These are phyloP conservation scores for Penicillium hesseltinei DNA, from an alignment of 2,329 filamentous ascomycete genomes.

Conservation along the genomic window DNA sequence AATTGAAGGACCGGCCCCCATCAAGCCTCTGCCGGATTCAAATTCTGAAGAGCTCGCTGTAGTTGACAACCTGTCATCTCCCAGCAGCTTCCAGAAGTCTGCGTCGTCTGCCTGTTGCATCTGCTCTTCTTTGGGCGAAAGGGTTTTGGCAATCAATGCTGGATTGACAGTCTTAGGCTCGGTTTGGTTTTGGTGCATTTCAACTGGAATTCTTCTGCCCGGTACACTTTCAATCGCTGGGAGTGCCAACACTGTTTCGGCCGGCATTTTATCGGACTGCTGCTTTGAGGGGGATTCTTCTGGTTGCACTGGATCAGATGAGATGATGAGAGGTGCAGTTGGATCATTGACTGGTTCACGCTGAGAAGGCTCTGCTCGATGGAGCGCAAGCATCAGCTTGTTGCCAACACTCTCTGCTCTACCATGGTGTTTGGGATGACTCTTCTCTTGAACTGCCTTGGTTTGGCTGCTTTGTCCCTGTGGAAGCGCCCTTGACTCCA, in stretches of 20 bases:
- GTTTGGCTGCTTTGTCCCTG: neutral
- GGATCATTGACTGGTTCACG: neutral
- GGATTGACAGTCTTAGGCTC: neutral
- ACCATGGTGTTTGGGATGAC: neutral
- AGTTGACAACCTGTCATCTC: neutral
- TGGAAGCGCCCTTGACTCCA: neutral
- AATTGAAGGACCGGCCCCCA: slow-evolving; percentile 1
- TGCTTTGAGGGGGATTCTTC: neutral
- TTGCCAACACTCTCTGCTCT: slow-evolving; percentile 6
- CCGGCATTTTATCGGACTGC: neutral
- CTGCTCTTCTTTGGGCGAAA: neutral
- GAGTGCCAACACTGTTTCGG: too few relatives aligned
- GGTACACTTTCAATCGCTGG: neutral
- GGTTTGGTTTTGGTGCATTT: neutral
- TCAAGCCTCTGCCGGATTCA: slow-evolving; percentile 1
- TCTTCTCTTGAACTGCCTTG: neutral
- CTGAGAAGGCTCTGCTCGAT: neutral
- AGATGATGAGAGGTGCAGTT: neutral
- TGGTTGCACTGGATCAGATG: slow-evolving; percentile 1
- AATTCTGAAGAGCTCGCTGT: neutral
- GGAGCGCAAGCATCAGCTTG: slow-evolving; percentile 9
- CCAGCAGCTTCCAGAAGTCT: neutral
- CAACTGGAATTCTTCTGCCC: neutral
- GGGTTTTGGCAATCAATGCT: neutral
- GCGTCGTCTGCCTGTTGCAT: neutral